phyloP scores from a whole-genome alignment of 2,329 filamentous ascomycete genomes.

The Fusarium floridanum region DNA sequence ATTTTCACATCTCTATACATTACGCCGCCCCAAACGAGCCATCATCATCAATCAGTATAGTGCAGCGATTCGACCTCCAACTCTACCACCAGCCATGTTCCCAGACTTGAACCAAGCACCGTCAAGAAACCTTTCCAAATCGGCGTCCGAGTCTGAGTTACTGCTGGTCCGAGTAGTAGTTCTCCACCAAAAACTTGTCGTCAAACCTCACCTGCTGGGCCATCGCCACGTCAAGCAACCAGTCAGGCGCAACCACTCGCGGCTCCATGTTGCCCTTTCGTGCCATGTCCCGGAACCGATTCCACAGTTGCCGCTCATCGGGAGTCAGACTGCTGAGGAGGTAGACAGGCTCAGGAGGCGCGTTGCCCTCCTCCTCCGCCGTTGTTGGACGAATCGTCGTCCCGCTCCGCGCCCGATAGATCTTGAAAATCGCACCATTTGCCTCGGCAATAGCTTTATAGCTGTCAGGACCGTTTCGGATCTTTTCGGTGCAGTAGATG shows the following conservation, averaged over 20 bases:
- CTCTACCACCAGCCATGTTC: constrained; percentile 19
- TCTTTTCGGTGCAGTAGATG: constrained; percentile 85
- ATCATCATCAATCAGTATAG: neutral
- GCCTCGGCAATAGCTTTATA: constrained; percentile 88
- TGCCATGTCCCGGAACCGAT: constrained; percentile 84
- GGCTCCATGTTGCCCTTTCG: constrained; percentile 82
- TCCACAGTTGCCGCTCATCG: constrained; percentile 82
- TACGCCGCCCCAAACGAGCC: constrained; percentile 13
- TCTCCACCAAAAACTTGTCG: constrained; percentile 69
- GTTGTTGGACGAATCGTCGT: constrained; percentile 75
- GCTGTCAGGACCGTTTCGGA: constrained; percentile 85
- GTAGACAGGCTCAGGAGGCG: constrained; percentile 80
- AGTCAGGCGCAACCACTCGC: constrained; percentile 86
- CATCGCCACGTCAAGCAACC: constrained; percentile 92
- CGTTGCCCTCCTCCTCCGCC: constrained; percentile 72
- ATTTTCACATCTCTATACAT: constrained; percentile 35
- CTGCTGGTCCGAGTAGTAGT: constrained; percentile 53
- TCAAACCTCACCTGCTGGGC: constrained; percentile 81
- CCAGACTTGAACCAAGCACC: constrained; percentile 37
- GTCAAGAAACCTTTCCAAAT: constrained; percentile 20
- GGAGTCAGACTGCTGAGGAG: constrained; percentile 78
- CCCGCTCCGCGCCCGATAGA: constrained; percentile 81
- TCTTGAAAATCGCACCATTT: constrained; percentile 86
- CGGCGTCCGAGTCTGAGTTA: constrained; percentile 7
- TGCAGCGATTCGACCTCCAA: constrained; percentile 15